These are phyloP conservation scores for Colletotrichum musae DNA, from an alignment of 2,329 filamentous ascomycete species.

Conservation along the genomic window DNA sequence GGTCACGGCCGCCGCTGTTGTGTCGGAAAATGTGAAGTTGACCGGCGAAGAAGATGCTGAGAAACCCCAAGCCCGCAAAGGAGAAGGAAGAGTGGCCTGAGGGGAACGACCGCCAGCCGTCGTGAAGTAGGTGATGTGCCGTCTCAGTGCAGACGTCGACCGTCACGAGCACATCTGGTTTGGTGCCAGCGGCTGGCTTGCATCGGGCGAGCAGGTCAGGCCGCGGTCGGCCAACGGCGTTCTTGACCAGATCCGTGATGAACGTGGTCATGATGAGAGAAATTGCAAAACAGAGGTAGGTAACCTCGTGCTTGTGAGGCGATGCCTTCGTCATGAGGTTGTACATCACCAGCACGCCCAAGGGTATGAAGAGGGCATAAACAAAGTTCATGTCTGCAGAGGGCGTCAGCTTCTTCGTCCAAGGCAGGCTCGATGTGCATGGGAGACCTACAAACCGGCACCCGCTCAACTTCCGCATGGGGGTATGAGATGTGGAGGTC, in stretches of 20 bases:
- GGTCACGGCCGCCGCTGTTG: conserved; percentile 61
- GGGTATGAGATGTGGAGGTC: conserved; percentile 89
- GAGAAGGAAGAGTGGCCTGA: conserved; percentile 85
- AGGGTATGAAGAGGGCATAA: conserved; percentile 82
- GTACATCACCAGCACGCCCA: conserved; percentile 76
- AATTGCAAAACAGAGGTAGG: conserved; percentile 85
- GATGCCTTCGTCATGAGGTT: conserved; percentile 74
- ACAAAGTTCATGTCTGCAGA: conserved; percentile 78
- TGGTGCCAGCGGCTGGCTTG: conserved; percentile 71
- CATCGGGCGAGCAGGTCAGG: conserved; percentile 81
- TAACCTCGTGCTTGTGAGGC: conserved; percentile 86
- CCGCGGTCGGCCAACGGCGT: conserved; percentile 82
- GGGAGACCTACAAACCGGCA: conserved; percentile 78
- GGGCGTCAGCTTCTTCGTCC: neutral
- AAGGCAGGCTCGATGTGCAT: neutral
- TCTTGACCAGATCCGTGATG: conserved; percentile 93
- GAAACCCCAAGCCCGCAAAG: conserved; percentile 83
- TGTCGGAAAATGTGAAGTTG: conserved; percentile 72
- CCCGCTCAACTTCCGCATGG: conserved; percentile 86
- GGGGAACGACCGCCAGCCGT: conserved; percentile 88
- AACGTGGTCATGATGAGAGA: conserved; percentile 83
- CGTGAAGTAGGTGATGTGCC: conserved; percentile 78
- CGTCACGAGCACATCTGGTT: conserved; percentile 68
- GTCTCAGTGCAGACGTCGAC: conserved; percentile 82
- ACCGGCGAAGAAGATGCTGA: conserved; percentile 78